Base-by-base conservation (phyloP, 257 asterid genomes). In the Petunia axillaris region DNA sequence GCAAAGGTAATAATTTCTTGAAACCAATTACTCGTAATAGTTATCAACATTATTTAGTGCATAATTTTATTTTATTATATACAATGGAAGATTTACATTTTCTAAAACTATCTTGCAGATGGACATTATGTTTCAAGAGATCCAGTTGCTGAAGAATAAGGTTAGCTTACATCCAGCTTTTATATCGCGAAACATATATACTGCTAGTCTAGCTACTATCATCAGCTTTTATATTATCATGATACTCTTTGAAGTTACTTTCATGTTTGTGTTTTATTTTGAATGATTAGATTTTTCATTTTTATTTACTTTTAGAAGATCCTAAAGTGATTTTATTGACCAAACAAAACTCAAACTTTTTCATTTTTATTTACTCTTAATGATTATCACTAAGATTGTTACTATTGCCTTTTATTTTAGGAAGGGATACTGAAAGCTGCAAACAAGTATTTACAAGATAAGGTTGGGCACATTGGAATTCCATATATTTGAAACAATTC, bases 121-220 rank as follows among this genome's bases (percentile, higher is more conserved):
- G 97, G 97, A 94, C 85, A 89, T 85, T 37, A 91, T 94, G 97
- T 89, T 77, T 88, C 97, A 94, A 84, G 97, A 94, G 86, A 94
- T 94, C 82, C 96, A 90, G 85, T 75, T 90, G 80, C 92, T 94
- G 54, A 94, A 88, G 87, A 91, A 90, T 63, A 92, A 91, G 97
- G 98, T 94, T 67, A 75, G 86, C 16, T 76, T 62, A 39, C 25
- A 64, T 59, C 50, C 43, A 59, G 16, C 6, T 40, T 37, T 58
- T 52, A n/a, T 73, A 52, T 59, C 66, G 9, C 74, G 7, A n/a
- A 58, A 4, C 53, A 57, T 68, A 50, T 25, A 0, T 25, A 25
- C 25, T 25, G 0, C 25, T 25, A 25, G n/a, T n/a, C 25, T 25
- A 25, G 25, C 25, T 25, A 25, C 25, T 25, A 25, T 25, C 25